Base-by-base conservation (phyloP, 2,329 filamentous ascomycete species). In the Colletotrichum zoysiae region DNA sequence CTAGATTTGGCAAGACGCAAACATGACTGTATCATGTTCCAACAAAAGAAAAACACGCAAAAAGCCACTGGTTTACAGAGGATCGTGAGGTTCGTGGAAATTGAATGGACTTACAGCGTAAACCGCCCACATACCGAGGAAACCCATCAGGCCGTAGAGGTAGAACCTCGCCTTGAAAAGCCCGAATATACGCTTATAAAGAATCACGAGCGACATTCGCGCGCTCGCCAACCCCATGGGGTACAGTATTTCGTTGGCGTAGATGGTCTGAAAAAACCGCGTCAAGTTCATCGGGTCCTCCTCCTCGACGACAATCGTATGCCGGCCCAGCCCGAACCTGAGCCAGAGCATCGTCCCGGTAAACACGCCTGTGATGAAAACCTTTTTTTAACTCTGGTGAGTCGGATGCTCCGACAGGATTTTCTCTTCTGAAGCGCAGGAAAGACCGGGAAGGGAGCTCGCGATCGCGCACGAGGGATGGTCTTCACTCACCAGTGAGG, bases 271-370 rank as follows among this genome's bases (percentile, higher is more conserved):
- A 20, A 55, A 72, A n/a, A 72, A 72, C 5, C 20, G 59, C 14
- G 23, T 33, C 1, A 72, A 23, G 40, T 70, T 72, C 58, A 56
- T 60, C 7, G 70, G 55, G 40, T 72, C 65, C 30, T 72, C 70
- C 38, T 70, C 65, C 20, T 42, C 18, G 3, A 65, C 65, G 26
- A 72, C 70, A 3, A 64, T 7, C 46, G 56, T 59, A n/a, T 72
- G 70, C 42, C 60, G 55, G 20, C 70, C 70, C 2, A 72, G 70
- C 23, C 70, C 70, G 7, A 65, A 72, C 3, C 48, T 60, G 30
- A 72, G 53, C 70, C 70, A 72, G 11, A 72, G 20, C 70, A 72
- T 72, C 1, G 70, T 69, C 4, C 65, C 70, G 3, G 65, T 56
- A 9, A 72, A 72, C 2, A 72, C 59, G 2, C 70, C 70, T 5